Conservation (phyloP, 78 protist genomes). For the Tieghemostelium lacteum region DNA sequence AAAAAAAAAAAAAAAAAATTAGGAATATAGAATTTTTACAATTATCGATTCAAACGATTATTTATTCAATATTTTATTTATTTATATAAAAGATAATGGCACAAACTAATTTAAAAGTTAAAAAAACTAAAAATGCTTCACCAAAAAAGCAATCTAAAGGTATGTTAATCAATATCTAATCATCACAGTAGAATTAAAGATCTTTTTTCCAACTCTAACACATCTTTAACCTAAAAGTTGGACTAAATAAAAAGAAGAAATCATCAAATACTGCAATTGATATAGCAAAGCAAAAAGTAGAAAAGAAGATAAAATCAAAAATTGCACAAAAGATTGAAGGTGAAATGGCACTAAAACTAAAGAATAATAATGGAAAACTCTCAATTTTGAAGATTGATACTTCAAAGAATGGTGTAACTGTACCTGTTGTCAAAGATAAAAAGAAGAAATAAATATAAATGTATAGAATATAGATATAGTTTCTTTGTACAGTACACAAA, state of each 20-base stretch:
- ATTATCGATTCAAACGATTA: not conserved
- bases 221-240: not conserved
- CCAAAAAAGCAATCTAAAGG: slow-evolving; percentile 16
- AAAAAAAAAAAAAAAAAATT: not conserved
- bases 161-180: not conserved
- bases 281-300: slow-evolving; percentile 12
- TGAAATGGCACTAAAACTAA: slow-evolving; percentile 32
- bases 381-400: slow-evolving; percentile 29
- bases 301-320: slow-evolving; percentile 3
- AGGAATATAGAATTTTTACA: not conserved
- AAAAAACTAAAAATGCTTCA: slow-evolving; percentile 16
- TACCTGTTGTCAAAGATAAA: not conserved
- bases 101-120: slow-evolving; percentile 45
- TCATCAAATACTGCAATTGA: slow-evolving; percentile 8
- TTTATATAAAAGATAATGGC: slow-evolving; percentile 16
- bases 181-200: not conserved
- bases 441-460: slow-evolving; percentile 15
- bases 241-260: slow-evolving; percentile 30
- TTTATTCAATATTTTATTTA: not conserved
- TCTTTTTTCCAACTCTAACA: not conserved
- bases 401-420: not conserved
- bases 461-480: not conserved
- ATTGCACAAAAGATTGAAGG: slow-evolving; percentile 38
- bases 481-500: not conserved
- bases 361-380: slow-evolving; percentile 53